Base-by-base conservation (phyloP, 75 land plant species). In the Selaginella tamariscina region DNA sequence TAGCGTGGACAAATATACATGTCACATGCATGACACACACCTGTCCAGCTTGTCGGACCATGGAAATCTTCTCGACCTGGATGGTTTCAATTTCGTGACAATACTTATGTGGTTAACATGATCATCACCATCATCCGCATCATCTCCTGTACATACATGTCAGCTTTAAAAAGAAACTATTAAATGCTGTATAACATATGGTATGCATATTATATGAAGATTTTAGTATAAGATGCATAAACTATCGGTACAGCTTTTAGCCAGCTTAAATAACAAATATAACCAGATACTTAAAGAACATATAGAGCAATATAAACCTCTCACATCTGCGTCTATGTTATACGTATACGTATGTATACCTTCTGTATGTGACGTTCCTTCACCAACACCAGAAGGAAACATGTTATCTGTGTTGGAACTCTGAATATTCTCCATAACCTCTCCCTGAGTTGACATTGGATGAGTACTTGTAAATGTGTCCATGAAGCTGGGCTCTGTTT, bases 1-100 rank as follows among this genome's bases (percentile, higher is more conserved):
- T n/a, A n/a, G n/a, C n/a, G n/a, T n/a, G n/a, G n/a, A n/a, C n/a
- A n/a, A n/a, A n/a, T n/a, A n/a, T n/a, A n/a, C n/a, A n/a, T n/a
- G n/a, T n/a, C n/a, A n/a, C n/a, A n/a, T n/a, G n/a, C n/a, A n/a
- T n/a, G n/a, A n/a, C n/a, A n/a, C n/a, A n/a, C n/a, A 88, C 98
- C 91, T 87, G 55, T 94, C 98, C 32, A 79, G 71, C 30, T 62
- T 60, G 23, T 90, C 92, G 49, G 84, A 88, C 98, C 98, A 94
- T 21, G 68, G 68, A 69, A 87, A 87, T 73, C 76, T 81, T 69
- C 30, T 82, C 59, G 57, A 65, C 9, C 86, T 83, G 24, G 77
- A 55, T 24, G 81, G 88, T 74, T 75, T 81, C 64, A 77, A 22
- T 64, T 70, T 75, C 11, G 80, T 59, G 54, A 79, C 64, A 28